Percentiles rank a stretch among this genome's conserved stretches.
Evolutionary conservation across 2,329 filamentous ascomycete species (phyloP).

Genomic region (Trichoderma sp.): DNA sequence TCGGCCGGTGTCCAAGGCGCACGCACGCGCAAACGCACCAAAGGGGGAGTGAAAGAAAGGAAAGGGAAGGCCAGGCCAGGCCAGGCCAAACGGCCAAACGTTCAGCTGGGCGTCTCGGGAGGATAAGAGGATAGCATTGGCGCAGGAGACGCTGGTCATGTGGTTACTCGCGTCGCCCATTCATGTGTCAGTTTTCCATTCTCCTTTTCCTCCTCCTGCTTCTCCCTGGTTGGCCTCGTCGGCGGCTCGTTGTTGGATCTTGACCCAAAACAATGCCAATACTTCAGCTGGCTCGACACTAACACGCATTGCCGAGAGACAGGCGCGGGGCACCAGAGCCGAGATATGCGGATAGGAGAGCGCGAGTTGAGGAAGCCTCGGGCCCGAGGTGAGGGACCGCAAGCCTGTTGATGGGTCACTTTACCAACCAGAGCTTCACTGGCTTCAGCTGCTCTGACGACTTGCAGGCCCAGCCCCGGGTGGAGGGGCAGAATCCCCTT

Average conservation of each 20-base stretch:
- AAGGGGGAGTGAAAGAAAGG: background rate
- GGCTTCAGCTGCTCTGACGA: slow-evolving; percentile 7
- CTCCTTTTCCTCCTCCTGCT: background rate
- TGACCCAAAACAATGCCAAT: background rate
- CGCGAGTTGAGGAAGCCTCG: slow-evolving; percentile 7
- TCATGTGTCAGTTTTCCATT: background rate
- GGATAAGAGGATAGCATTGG: slow-evolving; percentile 16
- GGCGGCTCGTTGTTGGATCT: background rate
- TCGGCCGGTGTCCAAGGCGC: background rate
- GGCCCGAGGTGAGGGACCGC: slow-evolving; percentile 16
- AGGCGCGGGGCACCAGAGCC: slow-evolving; percentile 5
- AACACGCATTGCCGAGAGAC: background rate
- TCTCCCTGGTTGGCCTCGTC: background rate
- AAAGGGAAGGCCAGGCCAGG: background rate
- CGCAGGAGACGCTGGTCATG: slow-evolving; percentile 22
- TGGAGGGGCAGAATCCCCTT: slow-evolving; percentile 7
- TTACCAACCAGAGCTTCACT: background rate
- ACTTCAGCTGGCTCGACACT: slow-evolving; percentile 16
- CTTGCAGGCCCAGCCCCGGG: background rate
- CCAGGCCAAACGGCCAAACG: background rate
- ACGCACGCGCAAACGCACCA: background rate
- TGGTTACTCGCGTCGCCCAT: slow-evolving; percentile 2
- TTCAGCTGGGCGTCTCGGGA: slow-evolving; percentile 19
- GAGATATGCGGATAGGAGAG: slow-evolving; percentile 11
- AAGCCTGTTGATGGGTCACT: slow-evolving; percentile 9